Evolutionary conservation across 1,284 basidiomycete genomes (phyloP).

Genomic region (Sparassis latifolia): DNA sequence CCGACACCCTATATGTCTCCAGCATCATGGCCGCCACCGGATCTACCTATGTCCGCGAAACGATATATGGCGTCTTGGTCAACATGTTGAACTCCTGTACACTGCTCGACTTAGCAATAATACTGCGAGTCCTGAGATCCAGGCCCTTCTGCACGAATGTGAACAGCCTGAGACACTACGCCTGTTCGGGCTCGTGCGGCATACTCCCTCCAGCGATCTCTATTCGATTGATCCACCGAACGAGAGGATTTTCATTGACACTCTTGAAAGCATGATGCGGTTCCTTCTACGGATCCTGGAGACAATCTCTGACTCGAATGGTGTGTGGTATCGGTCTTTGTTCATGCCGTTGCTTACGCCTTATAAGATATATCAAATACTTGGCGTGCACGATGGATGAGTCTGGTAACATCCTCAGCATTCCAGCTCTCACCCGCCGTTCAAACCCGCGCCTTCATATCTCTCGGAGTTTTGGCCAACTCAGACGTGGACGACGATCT

Average conservation of each 20-base stretch:
- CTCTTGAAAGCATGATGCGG: constrained; percentile 60
- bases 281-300: constrained; percentile 64
- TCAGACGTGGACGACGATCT: constrained; percentile 85
- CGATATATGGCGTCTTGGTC: constrained; percentile 75
- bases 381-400: constrained; percentile 93
- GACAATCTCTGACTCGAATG: constrained; percentile 59
- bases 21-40: constrained; percentile 73
- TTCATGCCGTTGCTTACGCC: not conserved
- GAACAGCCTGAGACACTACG: constrained; percentile 51
- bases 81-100: constrained; percentile 77
- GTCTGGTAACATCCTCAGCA: constrained; percentile 84
- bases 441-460: constrained; percentile 85
- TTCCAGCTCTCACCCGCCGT: constrained; percentile 91
- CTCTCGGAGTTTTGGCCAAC: constrained; percentile 74
- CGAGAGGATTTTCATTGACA: constrained; percentile 59
- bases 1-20: constrained; percentile 77
- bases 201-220: constrained; percentile 60
- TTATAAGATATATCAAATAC: constrained; percentile 75
- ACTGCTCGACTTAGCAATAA: constrained; percentile 53
- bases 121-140: constrained; percentile 45
- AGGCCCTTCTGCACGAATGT: constrained; percentile 56
- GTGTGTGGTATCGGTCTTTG: constrained; percentile 33
- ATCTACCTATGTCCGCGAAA: constrained; percentile 66
- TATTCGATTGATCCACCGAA: constrained; percentile 44
- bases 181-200: constrained; percentile 68